These are phyloP conservation scores for Aspergillus olivimuriae DNA, from an alignment of 495 filamentous ascomycete genomes.

Conservation along the genomic window DNA sequence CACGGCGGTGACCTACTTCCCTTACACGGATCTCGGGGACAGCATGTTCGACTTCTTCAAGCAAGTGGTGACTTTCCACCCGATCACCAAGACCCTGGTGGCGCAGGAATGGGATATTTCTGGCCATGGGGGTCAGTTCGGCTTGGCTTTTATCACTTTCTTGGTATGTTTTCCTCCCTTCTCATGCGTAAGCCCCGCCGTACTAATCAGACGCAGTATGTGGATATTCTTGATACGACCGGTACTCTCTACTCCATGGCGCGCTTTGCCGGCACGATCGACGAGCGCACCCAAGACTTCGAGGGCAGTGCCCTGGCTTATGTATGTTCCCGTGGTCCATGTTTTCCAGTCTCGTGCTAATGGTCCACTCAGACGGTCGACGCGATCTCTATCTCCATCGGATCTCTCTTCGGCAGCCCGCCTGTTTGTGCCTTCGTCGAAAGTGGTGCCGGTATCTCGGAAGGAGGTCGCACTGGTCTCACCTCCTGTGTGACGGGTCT, in stretches of 20 bases:
- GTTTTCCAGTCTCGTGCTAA: not conserved
- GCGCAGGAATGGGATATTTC: slow-evolving; percentile 65
- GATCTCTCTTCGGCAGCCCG: slow-evolving; percentile 63
- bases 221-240: slow-evolving; percentile 74
- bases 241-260: slow-evolving; percentile 82
- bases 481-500: slow-evolving; percentile 70
- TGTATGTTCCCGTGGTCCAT: slow-evolving; percentile 15
- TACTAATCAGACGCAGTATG: no score
- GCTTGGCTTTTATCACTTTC: slow-evolving; percentile 74
- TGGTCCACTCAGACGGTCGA: slow-evolving; percentile 51
- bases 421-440: slow-evolving; percentile 81
- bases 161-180: slow-evolving; percentile 16
- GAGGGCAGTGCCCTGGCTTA: slow-evolving; percentile 74
- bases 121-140: slow-evolving; percentile 61
- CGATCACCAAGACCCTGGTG: slow-evolving; percentile 56
- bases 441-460: slow-evolving; percentile 76
- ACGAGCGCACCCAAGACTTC: slow-evolving; percentile 69
- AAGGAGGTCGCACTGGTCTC: slow-evolving; percentile 75
- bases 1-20: slow-evolving; percentile 71
- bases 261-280: slow-evolving; percentile 65
- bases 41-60: slow-evolving; percentile 75
- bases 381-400: slow-evolving; percentile 70
- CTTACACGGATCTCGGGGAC: slow-evolving; percentile 58
- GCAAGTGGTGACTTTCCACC: slow-evolving; percentile 73
- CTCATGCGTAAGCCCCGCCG: no score